A percentile compares a stretch with the other conserved stretches of the same genome.
phyloP scores from a whole-genome alignment of 2,329 filamentous ascomycete genomes.

The Oidium heveae region DNA sequence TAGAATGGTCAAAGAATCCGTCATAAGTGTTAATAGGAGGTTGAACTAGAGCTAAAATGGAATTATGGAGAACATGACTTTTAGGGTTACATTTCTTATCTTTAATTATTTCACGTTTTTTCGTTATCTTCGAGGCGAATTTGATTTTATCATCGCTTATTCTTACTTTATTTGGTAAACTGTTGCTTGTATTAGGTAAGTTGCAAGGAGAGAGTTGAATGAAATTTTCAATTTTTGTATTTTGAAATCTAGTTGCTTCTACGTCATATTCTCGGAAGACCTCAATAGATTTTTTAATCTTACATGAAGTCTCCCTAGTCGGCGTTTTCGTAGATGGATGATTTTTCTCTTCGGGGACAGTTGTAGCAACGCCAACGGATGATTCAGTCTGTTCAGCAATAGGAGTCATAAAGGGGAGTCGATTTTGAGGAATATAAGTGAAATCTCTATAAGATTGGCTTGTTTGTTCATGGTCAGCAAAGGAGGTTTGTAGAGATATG shows the following conservation, averaged over 20 bases:
- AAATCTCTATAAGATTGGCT: slow-evolving; percentile 61
- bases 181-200: neutral
- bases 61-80: slow-evolving; percentile 45
- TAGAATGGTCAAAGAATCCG: slow-evolving; percentile 54
- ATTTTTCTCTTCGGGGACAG: slow-evolving; percentile 25
- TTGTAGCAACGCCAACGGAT: slow-evolving; percentile 44
- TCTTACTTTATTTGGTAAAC: neutral
- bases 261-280: neutral
- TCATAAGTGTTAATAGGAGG: slow-evolving; percentile 50
- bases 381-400: slow-evolving; percentile 90
- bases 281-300: neutral
- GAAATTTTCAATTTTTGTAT: slow-evolving; percentile 17
- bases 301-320: slow-evolving; percentile 22
- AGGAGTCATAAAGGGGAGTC: slow-evolving; percentile 93
- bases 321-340: slow-evolving; percentile 52
- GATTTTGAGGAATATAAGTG: slow-evolving; percentile 58
- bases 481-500: slow-evolving; percentile 54
- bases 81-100: slow-evolving; percentile 77
- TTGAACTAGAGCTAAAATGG: slow-evolving; percentile 49
- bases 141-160: neutral
- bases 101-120: slow-evolving; percentile 49
- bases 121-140: slow-evolving; percentile 17
- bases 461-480: slow-evolving; percentile 66
- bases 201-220: slow-evolving; percentile 19
- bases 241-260: slow-evolving; percentile 12